Evolutionary conservation across 2,329 filamentous ascomycete genomes (phyloP).

Genomic region (Elsinoe australis): DNA sequence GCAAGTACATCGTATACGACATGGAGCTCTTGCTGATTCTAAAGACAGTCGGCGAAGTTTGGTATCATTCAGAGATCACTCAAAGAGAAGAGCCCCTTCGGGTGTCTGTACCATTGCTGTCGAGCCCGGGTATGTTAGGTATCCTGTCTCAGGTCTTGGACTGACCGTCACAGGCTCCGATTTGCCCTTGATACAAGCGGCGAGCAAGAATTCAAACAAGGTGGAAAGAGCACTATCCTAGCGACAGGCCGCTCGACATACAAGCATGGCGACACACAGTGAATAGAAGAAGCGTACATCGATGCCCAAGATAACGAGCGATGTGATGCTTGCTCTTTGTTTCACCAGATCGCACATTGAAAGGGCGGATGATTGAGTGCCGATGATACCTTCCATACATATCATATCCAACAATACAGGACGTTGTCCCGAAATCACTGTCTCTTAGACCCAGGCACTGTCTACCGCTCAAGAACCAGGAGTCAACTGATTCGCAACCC

Average conservation of each 20-base stretch:
- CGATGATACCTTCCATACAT: no score
- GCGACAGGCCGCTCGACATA: background rate
- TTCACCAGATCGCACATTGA: no score
- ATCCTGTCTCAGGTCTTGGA: no score
- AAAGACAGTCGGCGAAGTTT: background rate
- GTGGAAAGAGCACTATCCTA: background rate
- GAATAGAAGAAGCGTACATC: no score
- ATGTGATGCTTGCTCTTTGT: no score
- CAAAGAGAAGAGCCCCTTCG: background rate
- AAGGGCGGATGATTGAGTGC: no score
- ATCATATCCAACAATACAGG: background rate
- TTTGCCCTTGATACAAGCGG: no score
- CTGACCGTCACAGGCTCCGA: no score
- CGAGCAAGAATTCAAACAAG: background rate
- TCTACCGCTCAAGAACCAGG: background rate
- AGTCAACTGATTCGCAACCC: constrained; percentile 32
- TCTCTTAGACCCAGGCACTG: no score
- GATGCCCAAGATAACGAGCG: no score
- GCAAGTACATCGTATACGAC: background rate
- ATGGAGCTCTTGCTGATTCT: background rate
- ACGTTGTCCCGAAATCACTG: no score
- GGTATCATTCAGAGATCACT: background rate
- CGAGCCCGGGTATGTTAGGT: background rate
- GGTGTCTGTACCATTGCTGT: background rate
- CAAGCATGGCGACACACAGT: no score